Percentiles rank a stretch among this genome's conserved stretches.
Evolutionary conservation across 164 flowering plant genomes (phyloP).

Genomic region (Berberis thunbergii): DNA sequence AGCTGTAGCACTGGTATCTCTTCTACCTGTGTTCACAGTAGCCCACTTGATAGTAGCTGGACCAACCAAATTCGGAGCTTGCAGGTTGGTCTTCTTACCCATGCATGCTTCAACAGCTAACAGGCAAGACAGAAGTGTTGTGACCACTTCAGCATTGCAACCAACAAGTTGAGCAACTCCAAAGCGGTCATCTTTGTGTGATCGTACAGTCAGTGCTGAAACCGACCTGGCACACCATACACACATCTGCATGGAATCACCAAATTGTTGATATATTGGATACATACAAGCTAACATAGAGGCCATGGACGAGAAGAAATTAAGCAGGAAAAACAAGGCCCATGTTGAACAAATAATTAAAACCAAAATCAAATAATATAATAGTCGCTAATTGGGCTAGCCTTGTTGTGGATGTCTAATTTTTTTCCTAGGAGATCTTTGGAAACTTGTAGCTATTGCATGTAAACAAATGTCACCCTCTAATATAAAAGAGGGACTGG

Average conservation of each 20-base stretch:
- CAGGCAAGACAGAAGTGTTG: slow-evolving; percentile 65
- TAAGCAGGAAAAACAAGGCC: background rate
- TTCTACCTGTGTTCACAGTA: slow-evolving; percentile 36
- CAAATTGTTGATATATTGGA: too few species aligned
- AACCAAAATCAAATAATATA: too few species aligned
- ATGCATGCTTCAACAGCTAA: slow-evolving; percentile 76
- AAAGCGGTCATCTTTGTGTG: slow-evolving; percentile 72
- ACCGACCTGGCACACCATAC: slow-evolving; percentile 68
- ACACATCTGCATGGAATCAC: slow-evolving; percentile 44
- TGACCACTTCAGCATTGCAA: slow-evolving; percentile 63
- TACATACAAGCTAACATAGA: too few species aligned
- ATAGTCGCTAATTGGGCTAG: too few species aligned
- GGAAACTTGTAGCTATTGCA: too few species aligned
- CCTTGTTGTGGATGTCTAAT: too few species aligned
- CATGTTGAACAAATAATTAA: too few species aligned
- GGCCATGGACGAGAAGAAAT: background rate
- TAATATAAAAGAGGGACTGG: too few species aligned
- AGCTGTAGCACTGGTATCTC: slow-evolving; percentile 25
- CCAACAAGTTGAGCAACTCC: slow-evolving; percentile 94
- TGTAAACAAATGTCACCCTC: too few species aligned
- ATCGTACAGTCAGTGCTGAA: slow-evolving; percentile 60
- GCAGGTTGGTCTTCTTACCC: slow-evolving; percentile 83
- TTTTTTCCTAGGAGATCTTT: too few species aligned
- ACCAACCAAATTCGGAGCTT: slow-evolving; percentile 44
- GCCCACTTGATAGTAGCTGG: slow-evolving; percentile 76